phyloP scores from a whole-genome alignment of 1,284 basidiomycete genomes.

The Melampsora americana region DNA sequence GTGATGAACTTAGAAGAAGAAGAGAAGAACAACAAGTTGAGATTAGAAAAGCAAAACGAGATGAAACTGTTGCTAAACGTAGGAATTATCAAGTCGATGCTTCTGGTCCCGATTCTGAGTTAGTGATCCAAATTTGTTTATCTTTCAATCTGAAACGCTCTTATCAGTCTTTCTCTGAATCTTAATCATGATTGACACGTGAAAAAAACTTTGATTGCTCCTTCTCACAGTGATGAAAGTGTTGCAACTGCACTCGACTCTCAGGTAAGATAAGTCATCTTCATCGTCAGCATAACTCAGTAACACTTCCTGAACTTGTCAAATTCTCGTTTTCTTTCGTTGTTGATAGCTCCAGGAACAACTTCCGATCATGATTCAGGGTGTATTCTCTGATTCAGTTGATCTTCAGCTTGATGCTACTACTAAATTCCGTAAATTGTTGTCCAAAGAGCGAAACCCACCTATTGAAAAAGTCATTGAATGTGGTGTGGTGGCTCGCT shows the following conservation, averaged over 20 bases:
- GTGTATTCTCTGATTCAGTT: conserved; percentile 85
- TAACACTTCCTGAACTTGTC: not conserved
- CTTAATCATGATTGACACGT: not conserved
- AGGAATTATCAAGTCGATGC: conserved; percentile 78
- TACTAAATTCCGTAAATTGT: conserved; percentile 83
- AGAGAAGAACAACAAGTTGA: conserved; percentile 96
- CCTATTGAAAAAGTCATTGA: conserved; percentile 99
- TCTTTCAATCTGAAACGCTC: not conserved
- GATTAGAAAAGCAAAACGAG: conserved; percentile 91
- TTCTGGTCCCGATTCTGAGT: conserved; percentile 63
- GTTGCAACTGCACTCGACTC: conserved; percentile 47
- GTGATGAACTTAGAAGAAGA: conserved; percentile 69
- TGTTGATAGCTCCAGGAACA: conserved; percentile 72
- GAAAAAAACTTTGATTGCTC: not conserved
- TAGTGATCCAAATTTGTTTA: conserved; percentile 17
- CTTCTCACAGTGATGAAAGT: conserved; percentile 27
- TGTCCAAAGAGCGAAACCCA: conserved; percentile 99
- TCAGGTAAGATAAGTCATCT: conserved; percentile 44
- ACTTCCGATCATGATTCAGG: conserved; percentile 72
- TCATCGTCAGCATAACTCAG: not conserved
- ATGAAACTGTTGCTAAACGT: conserved; percentile 94
- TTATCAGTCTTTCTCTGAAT: not conserved
- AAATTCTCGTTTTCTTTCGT: not conserved
- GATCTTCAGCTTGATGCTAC: conserved; percentile 93
- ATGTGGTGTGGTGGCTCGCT: conserved; percentile 93